phyloP scores from a whole-genome alignment of 2,329 filamentous ascomycete species.

The Diatrype stigma region DNA sequence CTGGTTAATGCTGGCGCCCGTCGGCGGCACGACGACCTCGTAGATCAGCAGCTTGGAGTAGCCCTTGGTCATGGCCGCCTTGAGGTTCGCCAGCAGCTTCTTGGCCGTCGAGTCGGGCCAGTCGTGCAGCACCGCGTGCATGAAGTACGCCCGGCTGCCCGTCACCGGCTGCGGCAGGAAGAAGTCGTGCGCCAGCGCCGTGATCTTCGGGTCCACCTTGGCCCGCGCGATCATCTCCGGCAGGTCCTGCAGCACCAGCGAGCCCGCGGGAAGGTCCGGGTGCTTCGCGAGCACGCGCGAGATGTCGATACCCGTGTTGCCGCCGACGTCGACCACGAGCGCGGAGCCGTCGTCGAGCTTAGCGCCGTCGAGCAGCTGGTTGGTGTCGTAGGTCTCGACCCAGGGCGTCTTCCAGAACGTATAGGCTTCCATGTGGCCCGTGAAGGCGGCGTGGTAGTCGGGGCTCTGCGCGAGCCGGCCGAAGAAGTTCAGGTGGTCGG shows the following conservation, averaged over 20 bases:
- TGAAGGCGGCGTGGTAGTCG: constrained; percentile 26
- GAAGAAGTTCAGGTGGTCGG: constrained; percentile 28
- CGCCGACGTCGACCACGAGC: constrained; percentile 35
- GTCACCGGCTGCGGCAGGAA: constrained; percentile 18
- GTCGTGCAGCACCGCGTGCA: not conserved
- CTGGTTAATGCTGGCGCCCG: constrained; percentile 19
- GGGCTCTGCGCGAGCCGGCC: constrained; percentile 26
- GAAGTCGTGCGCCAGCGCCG: constrained; percentile 18
- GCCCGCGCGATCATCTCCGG: constrained; percentile 30
- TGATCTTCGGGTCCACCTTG: constrained; percentile 14
- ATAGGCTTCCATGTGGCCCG: constrained; percentile 31
- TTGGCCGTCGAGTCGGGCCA: not conserved
- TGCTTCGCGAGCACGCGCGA: constrained; percentile 25
- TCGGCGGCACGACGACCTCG: constrained; percentile 25
- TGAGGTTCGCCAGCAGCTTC: constrained; percentile 23
- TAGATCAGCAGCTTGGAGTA: constrained; percentile 28
- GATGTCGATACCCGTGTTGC: constrained; percentile 33
- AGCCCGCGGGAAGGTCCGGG: constrained; percentile 26
- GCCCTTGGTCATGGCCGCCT: constrained; percentile 26
- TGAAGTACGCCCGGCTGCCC: not conserved
- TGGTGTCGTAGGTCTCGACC: constrained; percentile 27
- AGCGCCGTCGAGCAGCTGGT: constrained; percentile 13
- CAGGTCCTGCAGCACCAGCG: constrained; percentile 34
- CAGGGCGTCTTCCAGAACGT: constrained; percentile 30
- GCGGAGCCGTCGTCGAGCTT: constrained; percentile 10